Evolutionary conservation across 2,329 filamentous ascomycete species (phyloP).

Genomic region (Emydomyces testavorans): DNA sequence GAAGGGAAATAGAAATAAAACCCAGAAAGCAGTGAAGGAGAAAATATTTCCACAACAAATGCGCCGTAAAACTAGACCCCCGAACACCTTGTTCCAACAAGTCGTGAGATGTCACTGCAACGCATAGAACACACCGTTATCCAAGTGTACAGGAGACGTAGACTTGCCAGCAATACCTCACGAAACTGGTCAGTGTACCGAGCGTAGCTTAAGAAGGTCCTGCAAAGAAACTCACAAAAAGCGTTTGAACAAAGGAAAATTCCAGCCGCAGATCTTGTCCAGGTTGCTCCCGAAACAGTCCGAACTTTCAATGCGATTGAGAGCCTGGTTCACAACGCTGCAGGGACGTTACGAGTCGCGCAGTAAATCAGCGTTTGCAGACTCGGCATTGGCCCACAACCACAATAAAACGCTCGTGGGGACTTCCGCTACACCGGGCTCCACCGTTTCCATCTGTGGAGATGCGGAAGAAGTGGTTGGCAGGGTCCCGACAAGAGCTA

Average conservation of each 20-base stretch:
- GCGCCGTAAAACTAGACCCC: background rate
- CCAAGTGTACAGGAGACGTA: background rate
- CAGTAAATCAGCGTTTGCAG: conserved; percentile 31
- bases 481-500: conserved; percentile 56
- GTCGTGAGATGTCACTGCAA: background rate
- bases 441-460: conserved; percentile 54
- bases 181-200: background rate
- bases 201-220: background rate
- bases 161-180: conserved; percentile 10
- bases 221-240: background rate
- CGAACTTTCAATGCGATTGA: background rate
- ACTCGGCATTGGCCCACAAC: conserved; percentile 52
- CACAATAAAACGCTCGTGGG: conserved; percentile 64
- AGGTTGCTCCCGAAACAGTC: background rate
- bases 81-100: conserved; percentile 4
- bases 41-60: background rate
- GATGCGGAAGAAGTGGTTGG: conserved; percentile 59
- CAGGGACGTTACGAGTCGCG: background rate
- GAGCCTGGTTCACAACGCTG: background rate
- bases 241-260: background rate
- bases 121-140: background rate
- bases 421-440: conserved; percentile 49
- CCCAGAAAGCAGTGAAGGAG: background rate
- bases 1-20: background rate
- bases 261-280: background rate